These are phyloP conservation scores for Cyberlindnera xylosilytica DNA, from an alignment of 805 yeast genomes.

Conservation along the genomic window DNA sequence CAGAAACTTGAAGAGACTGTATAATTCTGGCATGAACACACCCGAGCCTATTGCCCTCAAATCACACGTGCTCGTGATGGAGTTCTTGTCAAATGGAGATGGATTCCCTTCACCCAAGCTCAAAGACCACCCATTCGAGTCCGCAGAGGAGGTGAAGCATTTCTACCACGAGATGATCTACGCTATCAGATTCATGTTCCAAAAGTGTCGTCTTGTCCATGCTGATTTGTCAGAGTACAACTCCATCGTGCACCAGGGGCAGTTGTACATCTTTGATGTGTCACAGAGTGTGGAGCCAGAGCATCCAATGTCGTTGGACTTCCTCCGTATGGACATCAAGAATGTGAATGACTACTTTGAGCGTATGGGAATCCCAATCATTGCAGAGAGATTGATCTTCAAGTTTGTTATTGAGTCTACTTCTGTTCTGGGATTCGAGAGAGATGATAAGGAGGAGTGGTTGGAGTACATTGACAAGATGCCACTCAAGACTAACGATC, in stretches of 20 bases:
- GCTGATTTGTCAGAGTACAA: constrained; percentile 97
- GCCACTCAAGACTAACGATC: constrained; percentile 52
- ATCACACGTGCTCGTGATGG: constrained; percentile 93
- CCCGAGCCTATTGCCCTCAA: constrained; percentile 90
- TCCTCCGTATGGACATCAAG: constrained; percentile 95
- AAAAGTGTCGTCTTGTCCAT: constrained; percentile 86
- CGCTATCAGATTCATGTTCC: constrained; percentile 84
- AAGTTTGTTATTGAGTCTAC: constrained; percentile 62
- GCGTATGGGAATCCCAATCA: constrained; percentile 68
- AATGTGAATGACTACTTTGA: constrained; percentile 87
- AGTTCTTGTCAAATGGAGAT: constrained; percentile 69
- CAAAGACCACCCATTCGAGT: constrained; percentile 74
- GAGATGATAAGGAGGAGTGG: constrained; percentile 36
- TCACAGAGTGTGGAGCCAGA: constrained; percentile 98
- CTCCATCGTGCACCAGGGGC: constrained; percentile 75
- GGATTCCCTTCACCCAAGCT: constrained; percentile 92
- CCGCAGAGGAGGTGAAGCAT: constrained; percentile 58
- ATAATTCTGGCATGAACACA: constrained; percentile 78
- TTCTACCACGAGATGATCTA: constrained; percentile 78
- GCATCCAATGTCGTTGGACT: constrained; percentile 95
- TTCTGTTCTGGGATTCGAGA: constrained; percentile 35
- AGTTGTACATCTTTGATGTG: constrained; percentile 88
- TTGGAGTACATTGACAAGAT: constrained; percentile 44
- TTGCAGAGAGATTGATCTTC: constrained; percentile 80
- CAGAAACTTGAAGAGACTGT: constrained; percentile 81